Evolutionary conservation across 257 asterid species (phyloP), one percentile per base, ranked within the genome.

Genomic region (Jasminum sambac): DNA sequence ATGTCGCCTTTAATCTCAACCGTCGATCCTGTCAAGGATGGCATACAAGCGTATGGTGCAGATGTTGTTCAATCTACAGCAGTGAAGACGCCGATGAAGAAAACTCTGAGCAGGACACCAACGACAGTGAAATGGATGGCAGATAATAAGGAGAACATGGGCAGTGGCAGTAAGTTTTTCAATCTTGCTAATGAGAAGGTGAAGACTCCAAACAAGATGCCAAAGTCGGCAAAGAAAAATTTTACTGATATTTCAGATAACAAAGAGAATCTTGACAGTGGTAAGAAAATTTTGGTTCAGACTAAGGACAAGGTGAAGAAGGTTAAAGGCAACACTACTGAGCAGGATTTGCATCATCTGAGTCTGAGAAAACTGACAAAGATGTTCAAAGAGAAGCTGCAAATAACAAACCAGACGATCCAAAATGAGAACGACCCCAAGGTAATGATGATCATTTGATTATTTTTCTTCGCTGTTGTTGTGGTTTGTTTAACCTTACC

Each of bases 91-190:
- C 72, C 72, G 2, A 9, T 30, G 42, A 75, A 71, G 60, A 81
- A 67, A 66, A 36, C 80, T 0, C 74, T 36, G 17, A 75, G 70
- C 69, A 77, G 38, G 25, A 42, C 84, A 41, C 41, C 85, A 17
- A 26, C 57, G 17, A n/a, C 30, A 5, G 64, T 2, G 57, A 74
- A 68, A 42, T 60, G 10, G 5, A 8, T 39, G 34, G 16, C 80
- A 7, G 88, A 85, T 34, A 80, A 84, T 79, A 89, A 89, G 76
- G 95, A 85, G 83, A 91, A 84, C 72, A 77, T 78, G 30, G 82
- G 68, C 66, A 75, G 69, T 76, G 78, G 68, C n/a, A 71, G 76
- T n/a, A 74, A 40, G 23, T 63, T 74, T 14, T 16, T 77, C 48
- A 72, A 65, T 30, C 19, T 66, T 43, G 43, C 70, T 12, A 48